Base-by-base conservation (phyloP, 2,329 filamentous ascomycete genomes). In the Verticillium alfalfae region DNA sequence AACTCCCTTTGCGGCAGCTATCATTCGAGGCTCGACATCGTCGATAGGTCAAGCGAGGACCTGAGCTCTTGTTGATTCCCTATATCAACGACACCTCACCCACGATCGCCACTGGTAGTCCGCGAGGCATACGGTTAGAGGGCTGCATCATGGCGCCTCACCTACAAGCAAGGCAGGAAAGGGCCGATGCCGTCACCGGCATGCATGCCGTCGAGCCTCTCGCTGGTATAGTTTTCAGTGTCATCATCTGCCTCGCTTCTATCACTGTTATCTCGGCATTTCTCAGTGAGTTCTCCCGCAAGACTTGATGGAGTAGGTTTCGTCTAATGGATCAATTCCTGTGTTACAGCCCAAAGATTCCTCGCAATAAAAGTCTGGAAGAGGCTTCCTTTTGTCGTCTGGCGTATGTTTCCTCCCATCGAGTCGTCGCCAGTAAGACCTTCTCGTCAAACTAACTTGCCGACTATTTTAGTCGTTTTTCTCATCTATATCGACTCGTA, bases 401-500 rank as follows among this genome's bases (percentile, higher is more conserved):
- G 78, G 78, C 64, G 79, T 81, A 70, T 66, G 77, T 74, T 34
- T 36, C 22, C 18, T 16, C 2, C 31, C 7, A 2, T n/a, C 31
- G 13, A 56, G 7, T 49, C 16, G 57, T 59, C 8, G 59, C 10
- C 8, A 13, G n/a, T 31, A 5, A 31, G 26, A 31, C 3, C 45
- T 45, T 15, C n/a, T 2, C n/a, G 2, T 9, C 31, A 12, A n/a
- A 18, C 45, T 52, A 18, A 22, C 45, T 52, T n/a, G 22, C 18
- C n/a, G 22, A 18, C 18, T n/a, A 52, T n/a, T 26, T 52, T 58
- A 88, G 86, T 88, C 57, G 79, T 88, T 57, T 75, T 88, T 52
- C 75, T 79, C 10, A 84, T 88, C 39, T 88, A 88, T 66, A 45
- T 76, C 62, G 85, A 88, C 65, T 88, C 85, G 1, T 86, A 83